A percentile compares a stretch with the other conserved stretches of the same genome.
phyloP scores from a whole-genome alignment of 2,329 filamentous ascomycete genomes.

The Ambrosiella beaveri region DNA sequence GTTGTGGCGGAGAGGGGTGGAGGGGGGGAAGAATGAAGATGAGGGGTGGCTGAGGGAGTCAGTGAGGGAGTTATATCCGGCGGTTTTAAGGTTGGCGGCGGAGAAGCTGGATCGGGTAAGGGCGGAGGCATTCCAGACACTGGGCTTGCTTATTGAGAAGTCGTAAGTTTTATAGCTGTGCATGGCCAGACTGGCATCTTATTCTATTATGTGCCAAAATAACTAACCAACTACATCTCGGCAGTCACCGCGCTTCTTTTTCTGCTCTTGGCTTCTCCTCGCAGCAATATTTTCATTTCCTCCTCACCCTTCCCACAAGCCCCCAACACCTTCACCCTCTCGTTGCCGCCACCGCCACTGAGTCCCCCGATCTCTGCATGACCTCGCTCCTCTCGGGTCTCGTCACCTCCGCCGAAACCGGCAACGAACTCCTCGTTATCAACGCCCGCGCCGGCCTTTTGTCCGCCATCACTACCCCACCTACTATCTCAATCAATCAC shows the following conservation, averaged over 20 bases:
- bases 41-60: slow-evolving; percentile 18
- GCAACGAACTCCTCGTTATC: slow-evolving; percentile 57
- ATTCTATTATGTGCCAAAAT: background rate
- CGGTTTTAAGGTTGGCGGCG: slow-evolving; percentile 50
- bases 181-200: too few species aligned
- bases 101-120: slow-evolving; percentile 87
- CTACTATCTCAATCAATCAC: background rate
- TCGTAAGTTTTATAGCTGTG: slow-evolving; percentile 24
- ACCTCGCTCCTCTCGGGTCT: slow-evolving; percentile 45
- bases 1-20: slow-evolving; percentile 29
- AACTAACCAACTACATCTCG: slow-evolving; percentile 15
- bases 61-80: slow-evolving; percentile 27
- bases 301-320: slow-evolving; percentile 30
- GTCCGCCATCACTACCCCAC: slow-evolving; percentile 15
- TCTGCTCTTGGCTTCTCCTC: slow-evolving; percentile 36
- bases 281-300: slow-evolving; percentile 36
- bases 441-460: slow-evolving; percentile 49
- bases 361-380: slow-evolving; percentile 25
- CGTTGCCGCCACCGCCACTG: slow-evolving; percentile 21
- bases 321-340: slow-evolving; percentile 21
- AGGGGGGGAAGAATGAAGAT: slow-evolving; percentile 10
- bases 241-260: slow-evolving; percentile 23
- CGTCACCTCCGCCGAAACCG: slow-evolving; percentile 59
- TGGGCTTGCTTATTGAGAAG: slow-evolving; percentile 28
- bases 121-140: slow-evolving; percentile 40